Base-by-base conservation (phyloP, 1,284 basidiomycete genomes). In the Entoloma clypeatum region DNA sequence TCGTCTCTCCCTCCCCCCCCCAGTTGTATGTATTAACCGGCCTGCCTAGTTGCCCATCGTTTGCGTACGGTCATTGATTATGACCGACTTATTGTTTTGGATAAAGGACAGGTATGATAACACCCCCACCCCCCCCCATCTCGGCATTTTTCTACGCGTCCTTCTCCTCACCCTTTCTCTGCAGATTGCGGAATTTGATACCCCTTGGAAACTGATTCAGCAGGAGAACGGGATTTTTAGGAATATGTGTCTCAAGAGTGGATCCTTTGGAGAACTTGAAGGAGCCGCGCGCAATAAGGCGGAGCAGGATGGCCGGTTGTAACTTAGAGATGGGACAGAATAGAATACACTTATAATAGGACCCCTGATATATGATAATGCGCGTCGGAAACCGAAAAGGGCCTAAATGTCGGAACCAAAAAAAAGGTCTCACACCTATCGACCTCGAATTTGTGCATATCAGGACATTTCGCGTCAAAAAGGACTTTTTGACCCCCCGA, bases 231-330 rank as follows among this genome's bases (percentile, higher is more conserved):
- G 88, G 0, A 73, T 86, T 11, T 92, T 92, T 64, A 74, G 85
- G 50, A 73, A 66, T 21, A 85, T 93, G 78, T 92, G 89, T 52
- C 62, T 90, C 50, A 86, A 88, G 64, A 91, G 85, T 43, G 89
- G 89, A 17, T 80, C 78, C 31, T 90, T 78, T 54, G 58, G 68
- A 5, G 86, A 90, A 52, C 71, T 89, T 40, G 78, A 84, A 60
- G 66, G 67, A 9, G 70, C 69, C 7, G 83, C 84, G 2, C 75
- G 64, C 54, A 69, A 67, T 9, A 78, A 74, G 49, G 67, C 67
- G 16, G 56, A 50, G 21, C 26, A 24, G 5, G 16, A 32, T 24
- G 26, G 27, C 18, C 16, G 33, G 13, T 26, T 47, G 13, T 40
- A 39, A 14, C n/a, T n/a, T n/a, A n/a, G n/a, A n/a, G n/a, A n/a